Conservation (phyloP, 768 basidiomycete species). For the Psilocybe cubensis region DNA sequence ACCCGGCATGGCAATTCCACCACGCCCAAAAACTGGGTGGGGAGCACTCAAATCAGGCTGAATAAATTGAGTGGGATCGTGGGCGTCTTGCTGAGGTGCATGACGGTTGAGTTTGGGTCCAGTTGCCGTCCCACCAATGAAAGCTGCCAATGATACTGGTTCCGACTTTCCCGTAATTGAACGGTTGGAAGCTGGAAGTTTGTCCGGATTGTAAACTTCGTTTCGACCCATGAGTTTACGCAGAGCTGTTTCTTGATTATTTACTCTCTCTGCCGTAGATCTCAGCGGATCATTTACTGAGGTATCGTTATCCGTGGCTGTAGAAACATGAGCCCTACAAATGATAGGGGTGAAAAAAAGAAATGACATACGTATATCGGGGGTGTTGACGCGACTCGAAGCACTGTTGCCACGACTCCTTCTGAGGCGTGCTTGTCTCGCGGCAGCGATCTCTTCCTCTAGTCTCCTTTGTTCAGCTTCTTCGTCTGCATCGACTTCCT, state of each 20-base stretch:
- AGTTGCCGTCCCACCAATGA: conserved; percentile 79
- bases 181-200: conserved; percentile 9
- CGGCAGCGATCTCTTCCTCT: conserved; percentile 64
- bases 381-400: conserved; percentile 39
- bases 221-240: conserved; percentile 47
- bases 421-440: conserved; percentile 50
- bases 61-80: conserved; percentile 68
- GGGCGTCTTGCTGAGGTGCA: conserved; percentile 70
- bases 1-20: conserved; percentile 78
- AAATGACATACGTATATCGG: conserved; percentile 50
- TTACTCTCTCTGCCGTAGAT: conserved; percentile 39
- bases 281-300: conserved; percentile 24
- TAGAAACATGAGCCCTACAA: not conserved
- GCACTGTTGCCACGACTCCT: conserved; percentile 47
- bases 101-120: conserved; percentile 77
- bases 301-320: conserved; percentile 21
- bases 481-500: conserved; percentile 81
- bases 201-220: conserved; percentile 31
- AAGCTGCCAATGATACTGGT: conserved; percentile 77
- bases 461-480: conserved; percentile 76
- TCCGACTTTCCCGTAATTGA: conserved; percentile 32
- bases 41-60: conserved; percentile 57
- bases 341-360: not conserved
- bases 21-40: conserved; percentile 79
- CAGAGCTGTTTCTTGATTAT: conserved; percentile 47